Percentiles rank a stretch among this genome's conserved stretches.
phyloP scores from a whole-genome alignment of 2,329 filamentous ascomycete species.

The Verticillium alfalfae region DNA sequence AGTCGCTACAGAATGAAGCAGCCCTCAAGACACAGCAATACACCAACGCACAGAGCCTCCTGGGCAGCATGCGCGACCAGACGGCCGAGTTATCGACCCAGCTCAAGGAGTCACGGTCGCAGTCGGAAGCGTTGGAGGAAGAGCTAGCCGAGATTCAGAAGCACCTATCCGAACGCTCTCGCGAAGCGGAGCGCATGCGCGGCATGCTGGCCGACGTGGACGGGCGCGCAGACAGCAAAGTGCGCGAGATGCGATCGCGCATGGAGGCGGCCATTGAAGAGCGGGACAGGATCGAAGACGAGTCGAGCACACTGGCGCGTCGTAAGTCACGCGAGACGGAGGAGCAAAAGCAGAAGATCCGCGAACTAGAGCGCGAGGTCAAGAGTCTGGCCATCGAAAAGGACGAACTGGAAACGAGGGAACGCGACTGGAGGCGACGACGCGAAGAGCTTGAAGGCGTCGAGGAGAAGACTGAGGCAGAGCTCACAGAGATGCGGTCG shows the following conservation, averaged over 20 bases:
- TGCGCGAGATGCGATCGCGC: slow-evolving; percentile 81
- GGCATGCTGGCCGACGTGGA: slow-evolving; percentile 82
- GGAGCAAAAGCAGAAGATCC: slow-evolving; percentile 71
- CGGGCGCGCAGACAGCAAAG: slow-evolving; percentile 70
- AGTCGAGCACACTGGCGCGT: slow-evolving; percentile 72
- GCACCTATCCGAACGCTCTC: slow-evolving; percentile 77
- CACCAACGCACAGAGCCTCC: slow-evolving; percentile 73
- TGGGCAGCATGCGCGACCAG: slow-evolving; percentile 92
- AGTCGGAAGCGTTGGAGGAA: slow-evolving; percentile 83
- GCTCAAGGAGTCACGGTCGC: slow-evolving; percentile 80
- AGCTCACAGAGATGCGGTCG: slow-evolving; percentile 68
- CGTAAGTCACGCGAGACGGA: slow-evolving; percentile 78
- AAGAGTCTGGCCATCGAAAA: slow-evolving; percentile 67
- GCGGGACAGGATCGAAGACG: slow-evolving; percentile 86
- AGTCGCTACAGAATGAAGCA: slow-evolving; percentile 68
- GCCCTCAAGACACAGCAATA: slow-evolving; percentile 83
- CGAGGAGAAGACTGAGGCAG: slow-evolving; percentile 63
- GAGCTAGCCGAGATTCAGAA: slow-evolving; percentile 85
- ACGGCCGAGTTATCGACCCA: slow-evolving; percentile 82
- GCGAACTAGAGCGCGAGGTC: slow-evolving; percentile 75
- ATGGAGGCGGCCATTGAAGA: slow-evolving; percentile 93
- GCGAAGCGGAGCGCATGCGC: slow-evolving; percentile 93
- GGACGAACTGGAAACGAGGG: slow-evolving; percentile 68
- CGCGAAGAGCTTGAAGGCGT: slow-evolving; percentile 71
- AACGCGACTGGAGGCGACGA: slow-evolving; percentile 68